Percentiles rank a stretch among this genome's conserved stretches.
These are phyloP conservation scores for Trifolium pratense DNA, from an alignment of 306 rosid species.

Conservation along the genomic window DNA sequence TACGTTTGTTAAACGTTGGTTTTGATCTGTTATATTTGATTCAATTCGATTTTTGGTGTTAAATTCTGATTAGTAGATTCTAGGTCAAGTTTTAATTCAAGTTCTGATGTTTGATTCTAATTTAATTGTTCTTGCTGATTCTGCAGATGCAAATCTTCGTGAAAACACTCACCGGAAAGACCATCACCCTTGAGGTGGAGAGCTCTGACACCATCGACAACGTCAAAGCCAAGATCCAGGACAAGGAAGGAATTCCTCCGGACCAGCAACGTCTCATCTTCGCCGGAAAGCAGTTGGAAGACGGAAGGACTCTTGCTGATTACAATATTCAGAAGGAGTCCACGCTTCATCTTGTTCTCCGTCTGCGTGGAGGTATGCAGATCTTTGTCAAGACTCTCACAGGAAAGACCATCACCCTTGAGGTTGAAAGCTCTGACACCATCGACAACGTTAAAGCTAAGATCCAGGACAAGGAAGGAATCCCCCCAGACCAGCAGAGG, in stretches of 20 bases:
- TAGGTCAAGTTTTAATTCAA: neutral
- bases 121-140: neutral
- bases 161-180: conserved; percentile 73
- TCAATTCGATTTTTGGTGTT: neutral
- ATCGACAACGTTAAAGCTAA: conserved; percentile 75
- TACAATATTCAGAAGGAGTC: conserved; percentile 81
- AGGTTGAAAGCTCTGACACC: conserved; percentile 67
- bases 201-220: conserved; percentile 73
- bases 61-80: neutral
- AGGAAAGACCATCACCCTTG: conserved; percentile 65
- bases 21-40: neutral
- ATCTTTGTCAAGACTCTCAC: conserved; percentile 75
- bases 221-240: conserved; percentile 76
- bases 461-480: conserved; percentile 79
- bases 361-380: conserved; percentile 84
- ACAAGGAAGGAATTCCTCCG: conserved; percentile 78
- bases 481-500: conserved; percentile 80
- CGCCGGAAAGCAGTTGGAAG: conserved; percentile 76
- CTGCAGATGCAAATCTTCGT: conserved; percentile 70
- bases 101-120: neutral
- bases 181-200: conserved; percentile 73
- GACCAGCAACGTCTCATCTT: conserved; percentile 75
- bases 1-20: neutral
- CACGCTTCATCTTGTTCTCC: conserved; percentile 70
- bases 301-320: conserved; percentile 71